Evolutionary conservation across 345 rosid genomes (phyloP), one percentile per base, ranked within the genome.

Genomic region (Lagerstroemia speciosa): DNA sequence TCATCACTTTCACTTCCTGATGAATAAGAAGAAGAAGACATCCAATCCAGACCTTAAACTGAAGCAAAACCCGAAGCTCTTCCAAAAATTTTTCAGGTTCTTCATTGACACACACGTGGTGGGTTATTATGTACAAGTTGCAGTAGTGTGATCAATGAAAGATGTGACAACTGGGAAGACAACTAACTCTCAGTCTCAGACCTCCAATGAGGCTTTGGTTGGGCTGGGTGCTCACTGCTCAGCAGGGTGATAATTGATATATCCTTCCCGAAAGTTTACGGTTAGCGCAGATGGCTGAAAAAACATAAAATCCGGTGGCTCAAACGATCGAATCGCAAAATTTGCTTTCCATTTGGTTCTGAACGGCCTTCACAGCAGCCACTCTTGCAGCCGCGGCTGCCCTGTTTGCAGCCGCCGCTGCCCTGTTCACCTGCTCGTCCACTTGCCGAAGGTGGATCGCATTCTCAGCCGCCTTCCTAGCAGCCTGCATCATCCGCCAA

Each of bases 331-430:
- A 58, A 30, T 58, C 88, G 76, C 96, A 93, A 89, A 93, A 93
- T 80, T 85, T 89, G 75, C 92, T 92, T 53, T 89, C 98, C 83
- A 90, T 84, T 62, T 79, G 88, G 76, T 89, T 93, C 79, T 89
- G 98, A 76, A 90, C 98, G 33, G 97, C 98, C 84, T 83, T 89
- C 36, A 93, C 84, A 0, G 98, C 96, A 31, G 97, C 97, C 67
- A 91, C 97, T 82, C 99, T 83, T 15, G 99, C 97, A 33, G 99
- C 99, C 16, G 96, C 85, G 29, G 96, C 97, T 5, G 97, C 95
- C 53, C 89, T 80, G 65, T 89, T 93, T 22, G 99, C 99, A 19
- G 84, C 91, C 61, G 70, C 70, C 65, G 84, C 89, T 0, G 89
- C 83, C 66, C 80, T 82, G 78, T 82, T 89, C 73, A 93, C 97